phyloP scores from a whole-genome alignment of 2,329 filamentous ascomycete species.

The Macrophomina phaseolina region DNA sequence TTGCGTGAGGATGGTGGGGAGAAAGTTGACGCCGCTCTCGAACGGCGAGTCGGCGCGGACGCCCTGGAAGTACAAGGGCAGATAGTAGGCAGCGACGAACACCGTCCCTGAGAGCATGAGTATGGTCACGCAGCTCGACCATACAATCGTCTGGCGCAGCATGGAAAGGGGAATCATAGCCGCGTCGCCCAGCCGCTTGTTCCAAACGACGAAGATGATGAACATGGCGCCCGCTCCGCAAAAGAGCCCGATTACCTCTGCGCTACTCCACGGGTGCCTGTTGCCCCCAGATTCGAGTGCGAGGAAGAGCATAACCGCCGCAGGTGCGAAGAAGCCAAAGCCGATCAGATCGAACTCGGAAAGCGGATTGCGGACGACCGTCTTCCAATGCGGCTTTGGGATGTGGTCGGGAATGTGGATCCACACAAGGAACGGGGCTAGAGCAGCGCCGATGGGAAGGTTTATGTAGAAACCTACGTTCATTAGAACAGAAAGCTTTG shows the following conservation, averaged over 20 bases:
- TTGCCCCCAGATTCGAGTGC: conserved; percentile 47
- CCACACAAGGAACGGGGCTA: conserved; percentile 36
- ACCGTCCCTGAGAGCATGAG: conserved; percentile 32
- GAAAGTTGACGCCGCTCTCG: conserved; percentile 47
- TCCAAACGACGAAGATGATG: conserved; percentile 44
- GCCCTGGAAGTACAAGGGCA: conserved; percentile 50
- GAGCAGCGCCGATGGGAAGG: conserved; percentile 43
- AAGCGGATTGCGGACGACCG: conserved; percentile 35
- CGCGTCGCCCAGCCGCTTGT: conserved; percentile 40
- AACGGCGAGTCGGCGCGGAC: conserved; percentile 44
- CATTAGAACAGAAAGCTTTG: background rate
- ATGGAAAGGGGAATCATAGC: conserved; percentile 49
- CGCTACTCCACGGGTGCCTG: conserved; percentile 42
- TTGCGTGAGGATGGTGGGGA: conserved; percentile 43
- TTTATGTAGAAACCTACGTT: conserved; percentile 49
- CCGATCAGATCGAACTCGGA: conserved; percentile 45
- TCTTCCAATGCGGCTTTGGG: conserved; percentile 28
- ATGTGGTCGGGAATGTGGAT: conserved; percentile 37
- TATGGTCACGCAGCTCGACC: conserved; percentile 34
- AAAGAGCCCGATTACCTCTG: conserved; percentile 44
- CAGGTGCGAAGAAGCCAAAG: conserved; percentile 43
- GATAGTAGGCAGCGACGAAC: conserved; percentile 39
- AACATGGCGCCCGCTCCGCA: conserved; percentile 40
- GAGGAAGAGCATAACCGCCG: conserved; percentile 44
- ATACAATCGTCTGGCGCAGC: conserved; percentile 41